Evolutionary conservation across 768 basidiomycete genomes (phyloP).

Genomic region (Filobasidium wieringae): DNA sequence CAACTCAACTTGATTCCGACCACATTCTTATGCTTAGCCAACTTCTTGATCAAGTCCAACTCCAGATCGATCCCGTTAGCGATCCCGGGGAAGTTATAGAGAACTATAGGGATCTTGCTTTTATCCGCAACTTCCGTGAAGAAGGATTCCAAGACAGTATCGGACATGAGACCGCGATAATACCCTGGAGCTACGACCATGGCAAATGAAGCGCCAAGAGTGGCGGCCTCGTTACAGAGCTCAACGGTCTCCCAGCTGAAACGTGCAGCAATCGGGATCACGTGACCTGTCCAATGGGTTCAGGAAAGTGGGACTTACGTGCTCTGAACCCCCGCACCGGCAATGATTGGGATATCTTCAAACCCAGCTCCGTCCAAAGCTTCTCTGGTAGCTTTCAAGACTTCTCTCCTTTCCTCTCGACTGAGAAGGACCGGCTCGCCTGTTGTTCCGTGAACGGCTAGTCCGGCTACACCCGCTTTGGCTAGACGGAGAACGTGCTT

Average conservation of each 20-base stretch:
- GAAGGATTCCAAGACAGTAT: slow-evolving; percentile 26
- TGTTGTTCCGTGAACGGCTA: slow-evolving; percentile 32
- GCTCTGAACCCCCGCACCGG: slow-evolving; percentile 5
- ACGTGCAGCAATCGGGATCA: not conserved
- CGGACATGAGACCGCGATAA: slow-evolving; percentile 26
- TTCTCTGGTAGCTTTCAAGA: slow-evolving; percentile 15
- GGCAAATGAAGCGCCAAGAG: slow-evolving; percentile 19
- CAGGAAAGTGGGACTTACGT: not conserved
- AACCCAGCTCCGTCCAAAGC: slow-evolving; percentile 9
- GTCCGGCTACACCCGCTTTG: slow-evolving; percentile 29
- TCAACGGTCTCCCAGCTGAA: slow-evolving; percentile 18
- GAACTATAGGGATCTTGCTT: slow-evolving; percentile 33
- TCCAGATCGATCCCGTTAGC: slow-evolving; percentile 37
- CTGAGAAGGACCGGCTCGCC: slow-evolving; percentile 34
- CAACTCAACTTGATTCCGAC: slow-evolving; percentile 40
- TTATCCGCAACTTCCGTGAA: slow-evolving; percentile 34
- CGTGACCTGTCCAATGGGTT: not conserved
- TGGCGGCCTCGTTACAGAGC: slow-evolving; percentile 13
- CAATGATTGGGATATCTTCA: slow-evolving; percentile 8
- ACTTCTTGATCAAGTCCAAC: slow-evolving; percentile 29
- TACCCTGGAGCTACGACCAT: slow-evolving; percentile 21
- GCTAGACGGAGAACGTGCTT: slow-evolving; percentile 34
- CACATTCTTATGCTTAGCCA: slow-evolving; percentile 39
- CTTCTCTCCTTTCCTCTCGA: slow-evolving; percentile 29
- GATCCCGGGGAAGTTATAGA: slow-evolving; percentile 38